Evolutionary conservation across 179 eudicot species (phyloP).

Genomic region (Actinidia chinensis): DNA sequence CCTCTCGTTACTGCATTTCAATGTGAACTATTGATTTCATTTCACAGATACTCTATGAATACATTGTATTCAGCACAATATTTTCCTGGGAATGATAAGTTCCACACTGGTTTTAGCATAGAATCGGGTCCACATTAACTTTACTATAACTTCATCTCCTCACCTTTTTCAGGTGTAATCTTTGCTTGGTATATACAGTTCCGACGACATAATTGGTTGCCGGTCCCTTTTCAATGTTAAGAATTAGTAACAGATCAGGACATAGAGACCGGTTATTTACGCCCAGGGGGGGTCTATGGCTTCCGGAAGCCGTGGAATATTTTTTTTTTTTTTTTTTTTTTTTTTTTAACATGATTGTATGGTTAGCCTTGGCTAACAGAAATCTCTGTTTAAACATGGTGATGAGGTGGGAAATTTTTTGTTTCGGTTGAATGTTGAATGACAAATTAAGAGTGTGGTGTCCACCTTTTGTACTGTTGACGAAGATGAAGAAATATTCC

Average conservation of each 20-base stretch:
- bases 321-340: too few relatives aligned
- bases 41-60: neutral
- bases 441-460: neutral
- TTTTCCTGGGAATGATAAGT: neutral
- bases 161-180: neutral
- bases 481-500: too few relatives aligned
- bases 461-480: neutral
- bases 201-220: neutral
- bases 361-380: neutral
- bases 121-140: neutral
- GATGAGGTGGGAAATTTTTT: neutral
- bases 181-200: neutral
- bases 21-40: neutral
- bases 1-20: neutral
- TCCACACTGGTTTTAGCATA: neutral
- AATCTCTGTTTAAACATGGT: neutral
- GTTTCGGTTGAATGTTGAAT: neutral
- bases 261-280: neutral
- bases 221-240: neutral
- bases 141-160: neutral
- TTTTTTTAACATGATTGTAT: too few relatives aligned
- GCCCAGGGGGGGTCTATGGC: neutral
- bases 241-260: neutral
- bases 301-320: conserved; percentile 3
- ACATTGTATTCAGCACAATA: neutral